Conservation (phyloP, 2,329 filamentous ascomycete species). For the Pseudopithomyces maydicus region DNA sequence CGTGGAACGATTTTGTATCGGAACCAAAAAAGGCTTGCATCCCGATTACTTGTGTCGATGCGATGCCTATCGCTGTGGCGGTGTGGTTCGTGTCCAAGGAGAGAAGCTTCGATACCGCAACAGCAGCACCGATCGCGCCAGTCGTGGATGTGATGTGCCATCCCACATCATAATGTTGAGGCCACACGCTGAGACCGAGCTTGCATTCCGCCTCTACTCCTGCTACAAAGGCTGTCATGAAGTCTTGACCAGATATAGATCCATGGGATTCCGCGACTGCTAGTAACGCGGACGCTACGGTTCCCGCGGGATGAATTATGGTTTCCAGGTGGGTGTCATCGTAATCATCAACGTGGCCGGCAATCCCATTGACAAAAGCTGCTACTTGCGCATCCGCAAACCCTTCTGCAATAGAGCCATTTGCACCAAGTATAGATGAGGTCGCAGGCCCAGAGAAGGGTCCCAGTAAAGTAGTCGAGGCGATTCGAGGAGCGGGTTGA, state of each 20-base stretch:
- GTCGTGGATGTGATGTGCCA: constrained; percentile 62
- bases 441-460: constrained; percentile 47
- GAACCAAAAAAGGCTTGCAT: constrained; percentile 61
- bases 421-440: constrained; percentile 43
- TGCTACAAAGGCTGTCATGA: constrained; percentile 57
- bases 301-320: constrained; percentile 61
- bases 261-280: constrained; percentile 52
- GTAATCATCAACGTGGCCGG: constrained; percentile 62
- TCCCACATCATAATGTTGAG: constrained; percentile 60
- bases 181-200: constrained; percentile 58
- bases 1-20: constrained; percentile 62
- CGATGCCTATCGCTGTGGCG: constrained; percentile 59
- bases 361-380: constrained; percentile 60
- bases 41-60: constrained; percentile 59
- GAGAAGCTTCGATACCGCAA: constrained; percentile 57
- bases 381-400: constrained; percentile 54
- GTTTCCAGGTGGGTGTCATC: constrained; percentile 63
- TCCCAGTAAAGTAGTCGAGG: constrained; percentile 37
- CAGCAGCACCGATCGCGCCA: constrained; percentile 59
- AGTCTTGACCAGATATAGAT: constrained; percentile 51
- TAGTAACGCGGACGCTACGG: constrained; percentile 57
- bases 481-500: constrained; percentile 52
- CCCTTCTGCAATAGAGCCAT: constrained; percentile 34
- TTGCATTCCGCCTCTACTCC: constrained; percentile 61
- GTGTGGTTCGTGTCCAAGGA: constrained; percentile 47